These are phyloP conservation scores for Bolboschoenoplectus hybrid DNA, from an alignment of 202 grass and related monocot genomes.

Conservation along the genomic window DNA sequence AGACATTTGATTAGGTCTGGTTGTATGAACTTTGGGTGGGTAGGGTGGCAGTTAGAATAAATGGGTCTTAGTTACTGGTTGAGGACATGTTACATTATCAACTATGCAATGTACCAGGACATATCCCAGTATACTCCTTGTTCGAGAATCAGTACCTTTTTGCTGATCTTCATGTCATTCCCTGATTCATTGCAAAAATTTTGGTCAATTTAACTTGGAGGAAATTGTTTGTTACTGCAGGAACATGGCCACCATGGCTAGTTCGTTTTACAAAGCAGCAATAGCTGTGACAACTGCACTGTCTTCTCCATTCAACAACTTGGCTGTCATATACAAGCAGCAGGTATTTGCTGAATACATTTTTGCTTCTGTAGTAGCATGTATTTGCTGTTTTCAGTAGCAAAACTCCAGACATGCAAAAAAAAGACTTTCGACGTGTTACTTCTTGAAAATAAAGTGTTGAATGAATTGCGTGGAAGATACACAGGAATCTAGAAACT, in stretches of 20 bases:
- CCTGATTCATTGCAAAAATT: neutral
- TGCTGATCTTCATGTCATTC: neutral
- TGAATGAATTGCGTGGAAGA: neutral
- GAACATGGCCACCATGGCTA: constrained; percentile 75
- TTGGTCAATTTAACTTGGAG: neutral
- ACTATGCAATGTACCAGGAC: constrained; percentile 3
- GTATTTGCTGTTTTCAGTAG: neutral
- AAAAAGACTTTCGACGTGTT: neutral
- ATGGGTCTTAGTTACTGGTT: constrained; percentile 3
- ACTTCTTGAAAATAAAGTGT: neutral
- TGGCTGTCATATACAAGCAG: constrained; percentile 99
- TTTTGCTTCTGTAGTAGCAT: constrained; percentile 16
- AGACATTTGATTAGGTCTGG: neutral
- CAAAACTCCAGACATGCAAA: constrained; percentile 7
- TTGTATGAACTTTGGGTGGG: neutral
- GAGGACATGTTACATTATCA: neutral
- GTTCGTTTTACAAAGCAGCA: constrained; percentile 93
- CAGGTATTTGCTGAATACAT: constrained; percentile 55
- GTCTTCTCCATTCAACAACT: constrained; percentile 93
- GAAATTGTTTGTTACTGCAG: constrained; percentile 46
- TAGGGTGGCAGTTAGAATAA: constrained; percentile 16
- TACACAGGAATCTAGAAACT: neutral
- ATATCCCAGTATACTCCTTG: neutral
- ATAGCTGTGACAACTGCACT: constrained; percentile 89
- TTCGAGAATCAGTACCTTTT: constrained; percentile 14